A percentile compares a stretch with the other conserved stretches of the same genome.
Evolutionary conservation across 495 filamentous ascomycete genomes (phyloP).

Genomic region (Talaromyces adpressus): DNA sequence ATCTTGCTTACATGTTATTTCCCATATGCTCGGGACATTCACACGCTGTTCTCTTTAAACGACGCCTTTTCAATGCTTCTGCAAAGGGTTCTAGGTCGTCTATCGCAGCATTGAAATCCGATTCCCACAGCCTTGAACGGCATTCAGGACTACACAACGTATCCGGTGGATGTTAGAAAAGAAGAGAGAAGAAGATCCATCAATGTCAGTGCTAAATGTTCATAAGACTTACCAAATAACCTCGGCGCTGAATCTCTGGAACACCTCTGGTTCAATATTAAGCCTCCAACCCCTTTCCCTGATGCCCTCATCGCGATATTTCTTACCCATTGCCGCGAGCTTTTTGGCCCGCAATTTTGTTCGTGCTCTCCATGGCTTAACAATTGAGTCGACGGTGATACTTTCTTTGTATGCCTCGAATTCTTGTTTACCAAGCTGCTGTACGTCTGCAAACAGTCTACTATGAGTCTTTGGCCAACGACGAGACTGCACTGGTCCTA

Average conservation of each 20-base stretch:
- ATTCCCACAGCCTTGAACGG: conserved; percentile 8
- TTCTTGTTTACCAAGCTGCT: not conserved
- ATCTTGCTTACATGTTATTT: not conserved
- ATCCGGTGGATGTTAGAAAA: not conserved
- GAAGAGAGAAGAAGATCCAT: not conserved
- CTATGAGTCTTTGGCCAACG: not conserved
- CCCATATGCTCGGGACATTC: conserved; percentile 4
- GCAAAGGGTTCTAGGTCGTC: not conserved
- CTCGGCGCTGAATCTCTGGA: not conserved
- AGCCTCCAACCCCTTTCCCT: not conserved
- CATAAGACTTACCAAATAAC: not conserved
- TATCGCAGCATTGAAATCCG: not conserved
- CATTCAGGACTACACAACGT: conserved; percentile 8
- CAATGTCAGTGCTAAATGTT: not conserved
- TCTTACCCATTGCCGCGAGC: not conserved
- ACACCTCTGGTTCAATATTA: not conserved
- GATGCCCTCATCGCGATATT: not conserved
- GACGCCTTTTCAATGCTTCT: not conserved
- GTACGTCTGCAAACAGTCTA: not conserved
- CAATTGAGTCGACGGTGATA: not conserved
- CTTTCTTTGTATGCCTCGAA: not conserved
- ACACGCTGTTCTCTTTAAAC: conserved; percentile 4
- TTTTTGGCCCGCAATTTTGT: not conserved
- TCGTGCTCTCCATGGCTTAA: not conserved
- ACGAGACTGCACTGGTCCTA: not conserved